Conservation (phyloP, 768 basidiomycete species). For the Russula olivacea region DNA sequence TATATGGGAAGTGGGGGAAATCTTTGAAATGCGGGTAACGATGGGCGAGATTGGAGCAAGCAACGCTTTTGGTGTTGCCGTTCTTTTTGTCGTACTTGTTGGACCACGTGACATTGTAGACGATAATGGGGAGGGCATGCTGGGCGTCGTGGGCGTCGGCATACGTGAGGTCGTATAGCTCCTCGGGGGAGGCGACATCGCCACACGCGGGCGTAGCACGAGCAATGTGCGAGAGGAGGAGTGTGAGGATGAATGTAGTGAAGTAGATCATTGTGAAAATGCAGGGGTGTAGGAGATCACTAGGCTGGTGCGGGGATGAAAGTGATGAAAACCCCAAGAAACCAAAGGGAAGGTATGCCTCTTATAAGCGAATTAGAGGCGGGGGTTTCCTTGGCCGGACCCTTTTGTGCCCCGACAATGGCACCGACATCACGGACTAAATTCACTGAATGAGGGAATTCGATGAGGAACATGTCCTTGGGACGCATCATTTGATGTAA, state of each 20-base stretch:
- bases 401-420: background rate
- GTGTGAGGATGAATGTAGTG: background rate
- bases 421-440: background rate
- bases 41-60: slow-evolving; percentile 46
- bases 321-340: too few relatives aligned
- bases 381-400: background rate
- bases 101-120: too few relatives aligned
- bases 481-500: too few relatives aligned
- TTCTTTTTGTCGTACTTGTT: slow-evolving; percentile 40
- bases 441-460: too few relatives aligned
- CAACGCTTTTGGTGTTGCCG: slow-evolving; percentile 37
- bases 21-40: slow-evolving; percentile 44
- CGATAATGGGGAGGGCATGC: too few relatives aligned
- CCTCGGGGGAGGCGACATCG: background rate
- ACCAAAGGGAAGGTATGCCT: background rate
- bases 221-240: background rate
- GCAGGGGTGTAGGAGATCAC: background rate
- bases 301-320: background rate
- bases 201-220: background rate
- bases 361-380: background rate
- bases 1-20: slow-evolving; percentile 49
- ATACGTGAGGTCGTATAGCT: background rate
- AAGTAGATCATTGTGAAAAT: background rate
- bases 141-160: background rate
- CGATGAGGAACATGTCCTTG: background rate